Evolutionary conservation across 2,329 filamentous ascomycete genomes (phyloP).

Genomic region (Talaromyces islandicus): DNA sequence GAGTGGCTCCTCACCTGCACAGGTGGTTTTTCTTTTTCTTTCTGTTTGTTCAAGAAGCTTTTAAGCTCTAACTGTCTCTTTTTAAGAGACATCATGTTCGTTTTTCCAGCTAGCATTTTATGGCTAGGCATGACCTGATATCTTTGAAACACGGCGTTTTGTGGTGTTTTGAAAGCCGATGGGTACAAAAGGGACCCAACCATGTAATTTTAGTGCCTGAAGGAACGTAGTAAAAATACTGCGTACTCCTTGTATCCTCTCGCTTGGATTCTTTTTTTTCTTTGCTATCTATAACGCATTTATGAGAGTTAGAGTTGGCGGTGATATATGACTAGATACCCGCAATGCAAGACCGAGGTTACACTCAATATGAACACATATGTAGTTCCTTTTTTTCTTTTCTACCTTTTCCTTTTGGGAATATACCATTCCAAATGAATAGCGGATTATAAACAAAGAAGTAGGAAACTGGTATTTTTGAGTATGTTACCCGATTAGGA

Average conservation of each 20-base stretch:
- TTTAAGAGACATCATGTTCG: not conserved
- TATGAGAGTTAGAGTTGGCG: constrained; percentile 10
- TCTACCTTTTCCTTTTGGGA: too few relatives aligned
- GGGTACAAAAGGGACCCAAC: constrained; percentile 9
- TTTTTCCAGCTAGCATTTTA: constrained; percentile 3
- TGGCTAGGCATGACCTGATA: constrained; percentile 9
- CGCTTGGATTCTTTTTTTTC: constrained; percentile 3
- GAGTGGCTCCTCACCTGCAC: constrained; percentile 14
- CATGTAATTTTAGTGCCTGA: constrained; percentile 10
- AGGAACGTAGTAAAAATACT: not conserved
- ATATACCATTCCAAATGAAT: too few relatives aligned
- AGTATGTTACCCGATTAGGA: not conserved
- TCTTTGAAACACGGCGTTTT: not conserved
- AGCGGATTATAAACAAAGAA: too few relatives aligned
- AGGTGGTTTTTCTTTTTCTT: constrained; percentile 4
- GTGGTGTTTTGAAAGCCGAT: constrained; percentile 22
- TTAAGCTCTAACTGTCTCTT: not conserved
- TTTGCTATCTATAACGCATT: constrained; percentile 11
- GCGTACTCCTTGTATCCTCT: not conserved
- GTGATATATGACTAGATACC: constrained; percentile 5
- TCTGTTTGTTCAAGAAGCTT: not conserved
- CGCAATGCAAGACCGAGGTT: constrained; percentile 1
- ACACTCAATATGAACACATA: not conserved
- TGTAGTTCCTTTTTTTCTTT: not conserved
- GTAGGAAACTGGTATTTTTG: not conserved